Evolutionary conservation across 148 eudicot genomes (phyloP).

Genomic region (Diospyros lotus): DNA sequence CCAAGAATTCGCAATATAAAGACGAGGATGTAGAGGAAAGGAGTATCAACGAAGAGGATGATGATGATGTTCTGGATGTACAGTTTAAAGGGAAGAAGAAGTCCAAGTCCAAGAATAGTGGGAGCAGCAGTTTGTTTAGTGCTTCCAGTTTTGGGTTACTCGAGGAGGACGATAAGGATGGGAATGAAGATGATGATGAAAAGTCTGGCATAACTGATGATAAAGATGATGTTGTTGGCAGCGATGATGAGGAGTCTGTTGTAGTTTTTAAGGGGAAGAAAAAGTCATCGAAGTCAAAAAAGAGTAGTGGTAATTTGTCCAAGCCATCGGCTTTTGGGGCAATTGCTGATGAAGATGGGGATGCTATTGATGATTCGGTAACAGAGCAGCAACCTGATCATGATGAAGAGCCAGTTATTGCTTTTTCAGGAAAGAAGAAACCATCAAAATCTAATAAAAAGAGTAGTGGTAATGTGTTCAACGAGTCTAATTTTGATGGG

Average conservation of each 20-base stretch:
- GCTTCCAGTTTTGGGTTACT: conserved; percentile 47
- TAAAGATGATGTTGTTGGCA: conserved; percentile 36
- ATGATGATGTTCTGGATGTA: conserved; percentile 22
- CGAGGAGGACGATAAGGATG: conserved; percentile 44
- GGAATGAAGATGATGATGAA: conserved; percentile 20
- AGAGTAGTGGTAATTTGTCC: conserved; percentile 17
- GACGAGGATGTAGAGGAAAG: conserved; percentile 44
- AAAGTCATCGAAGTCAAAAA: conserved; percentile 33
- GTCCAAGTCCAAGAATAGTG: conserved; percentile 49
- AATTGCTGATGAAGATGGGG: conserved; percentile 41
- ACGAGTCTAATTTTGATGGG: conserved; percentile 26
- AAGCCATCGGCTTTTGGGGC: conserved; percentile 44
- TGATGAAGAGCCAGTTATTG: conserved; percentile 42
- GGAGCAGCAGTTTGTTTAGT: conserved; percentile 25
- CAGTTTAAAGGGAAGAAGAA: conserved; percentile 59
- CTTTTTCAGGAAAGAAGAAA: conserved; percentile 66
- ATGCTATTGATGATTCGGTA: conserved; percentile 18
- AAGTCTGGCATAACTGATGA: conserved; percentile 19
- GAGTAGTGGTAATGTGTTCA: conserved; percentile 13
- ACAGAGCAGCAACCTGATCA: conserved; percentile 32
- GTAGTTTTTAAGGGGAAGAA: conserved; percentile 32
- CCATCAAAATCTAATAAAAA: conserved; percentile 48
- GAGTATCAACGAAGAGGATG: conserved; percentile 28
- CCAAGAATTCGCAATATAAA: conserved; percentile 32
- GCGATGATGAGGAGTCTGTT: conserved; percentile 35